These are phyloP conservation scores for Podaxis sp. DNA, from an alignment of 768 basidiomycete species.

Conservation along the genomic window DNA sequence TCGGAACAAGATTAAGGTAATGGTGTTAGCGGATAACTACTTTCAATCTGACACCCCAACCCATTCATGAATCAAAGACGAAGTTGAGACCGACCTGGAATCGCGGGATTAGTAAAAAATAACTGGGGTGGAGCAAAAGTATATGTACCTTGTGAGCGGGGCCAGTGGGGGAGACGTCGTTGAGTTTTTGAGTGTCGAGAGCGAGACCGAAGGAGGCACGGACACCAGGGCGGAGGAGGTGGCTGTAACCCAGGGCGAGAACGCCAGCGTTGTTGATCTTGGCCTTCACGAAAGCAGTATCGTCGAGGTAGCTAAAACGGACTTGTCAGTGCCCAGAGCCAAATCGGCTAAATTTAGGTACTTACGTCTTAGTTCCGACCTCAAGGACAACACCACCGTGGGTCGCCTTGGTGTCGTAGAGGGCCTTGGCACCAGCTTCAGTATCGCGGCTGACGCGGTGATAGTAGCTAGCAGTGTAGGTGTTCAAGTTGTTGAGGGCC, in stretches of 20 bases:
- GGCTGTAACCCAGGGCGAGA: slow-evolving; percentile 88
- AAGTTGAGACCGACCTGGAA: slow-evolving; percentile 68
- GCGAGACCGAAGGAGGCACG: slow-evolving; percentile 93
- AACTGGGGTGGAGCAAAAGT: not conserved
- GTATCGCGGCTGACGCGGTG: slow-evolving; percentile 91
- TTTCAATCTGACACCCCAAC: slow-evolving; percentile 31
- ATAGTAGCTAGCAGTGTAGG: slow-evolving; percentile 96
- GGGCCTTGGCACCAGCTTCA: slow-evolving; percentile 93
- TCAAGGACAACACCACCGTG: slow-evolving; percentile 85
- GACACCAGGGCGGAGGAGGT: slow-evolving; percentile 90
- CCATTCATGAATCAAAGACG: slow-evolving; percentile 66
- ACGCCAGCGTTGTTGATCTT: slow-evolving; percentile 98
- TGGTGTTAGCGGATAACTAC: slow-evolving; percentile 28
- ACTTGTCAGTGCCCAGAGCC: not conserved
- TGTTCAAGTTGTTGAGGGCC: slow-evolving; percentile 91
- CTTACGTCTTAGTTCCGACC: slow-evolving; percentile 93
- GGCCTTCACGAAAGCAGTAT: slow-evolving; percentile 91
- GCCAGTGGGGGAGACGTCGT: slow-evolving; percentile 61
- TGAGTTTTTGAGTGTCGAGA: slow-evolving; percentile 90
- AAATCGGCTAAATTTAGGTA: slow-evolving; percentile 21
- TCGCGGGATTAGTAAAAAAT: not conserved
- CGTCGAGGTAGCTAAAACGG: slow-evolving; percentile 67
- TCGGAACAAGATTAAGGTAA: slow-evolving; percentile 12
- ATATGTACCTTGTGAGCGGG: slow-evolving; percentile 72
- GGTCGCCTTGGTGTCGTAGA: slow-evolving; percentile 93